Evolutionary conservation across 805 yeast species (phyloP), one percentile per base, ranked within the genome.

Genomic region (Hanseniaspora guilliermondii): DNA sequence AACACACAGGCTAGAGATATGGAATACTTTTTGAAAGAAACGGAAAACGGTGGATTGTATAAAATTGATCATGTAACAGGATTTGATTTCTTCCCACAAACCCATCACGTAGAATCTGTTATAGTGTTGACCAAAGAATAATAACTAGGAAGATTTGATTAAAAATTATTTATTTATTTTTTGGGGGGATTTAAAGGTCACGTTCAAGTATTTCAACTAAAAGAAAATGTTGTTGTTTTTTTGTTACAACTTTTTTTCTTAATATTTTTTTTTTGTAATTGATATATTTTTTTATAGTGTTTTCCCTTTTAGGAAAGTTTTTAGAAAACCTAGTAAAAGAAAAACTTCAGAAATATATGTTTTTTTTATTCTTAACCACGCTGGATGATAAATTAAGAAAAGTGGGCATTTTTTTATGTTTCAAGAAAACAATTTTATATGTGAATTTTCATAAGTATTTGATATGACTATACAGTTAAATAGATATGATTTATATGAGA

Each of bases 1-100:
- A 97, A 91, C 70, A 87, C 96, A 19, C 98, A 93, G 69, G 97
- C 97, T 4, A 75, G 97, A 61, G 98, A 93, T 66, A 66, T 93
- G 46, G 91, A 87, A 60, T 88, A 80, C 73, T 85, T 93, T 63
- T 67, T 89, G 55, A 77, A 76, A 58, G 75, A 80, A 37, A 82
- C 91, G 8, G 74, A 70, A 36, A 66, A 79, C 59, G 93, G 93
- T 4, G 60, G 65, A 7, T 64, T 75, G 39, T 93, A 87, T 70
- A 71, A 70, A 56, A 76, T 93, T 46, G 95, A 87, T 60, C 83
- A 91, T 60, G 74, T 93, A 24, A 80, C 87, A 63, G 98, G 98
- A 1, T 93, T 93, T 66, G 98, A 93, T 68, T 91, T 93, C 71
- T 93, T 93, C 73, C 96, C 96, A 2, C 95, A 87, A 69, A 87